Evolutionary conservation across 352 stramenopile species (phyloP).

Genomic region (Lagenidium giganteum): DNA sequence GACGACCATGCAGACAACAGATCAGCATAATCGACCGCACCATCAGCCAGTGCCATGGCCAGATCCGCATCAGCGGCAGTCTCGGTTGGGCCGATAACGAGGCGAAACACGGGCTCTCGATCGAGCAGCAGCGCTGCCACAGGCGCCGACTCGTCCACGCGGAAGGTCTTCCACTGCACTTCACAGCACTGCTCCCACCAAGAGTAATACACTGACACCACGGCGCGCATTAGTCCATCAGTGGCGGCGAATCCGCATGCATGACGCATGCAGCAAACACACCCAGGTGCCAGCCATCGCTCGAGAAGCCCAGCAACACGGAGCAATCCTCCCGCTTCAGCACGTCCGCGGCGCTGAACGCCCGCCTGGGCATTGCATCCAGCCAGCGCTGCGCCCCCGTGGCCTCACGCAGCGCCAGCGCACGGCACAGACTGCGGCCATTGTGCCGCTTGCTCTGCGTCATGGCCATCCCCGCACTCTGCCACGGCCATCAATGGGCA

Average conservation of each 20-base stretch:
- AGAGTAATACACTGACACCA: conserved; percentile 62
- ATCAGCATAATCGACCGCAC: no score
- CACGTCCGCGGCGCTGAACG: conserved; percentile 24
- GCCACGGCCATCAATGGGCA: no score
- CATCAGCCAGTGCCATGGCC: no score
- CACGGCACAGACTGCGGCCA: background rate
- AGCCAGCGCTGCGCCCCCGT: background rate
- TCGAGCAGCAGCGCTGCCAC: conserved; percentile 12
- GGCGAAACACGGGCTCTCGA: conserved; percentile 9
- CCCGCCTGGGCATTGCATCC: conserved; percentile 6
- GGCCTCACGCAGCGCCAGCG: conserved; percentile 4
- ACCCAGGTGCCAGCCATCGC: conserved; percentile 59
- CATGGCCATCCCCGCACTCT: no score
- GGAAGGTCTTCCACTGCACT: conserved; percentile 54
- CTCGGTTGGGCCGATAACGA: background rate
- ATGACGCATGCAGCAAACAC: no score
- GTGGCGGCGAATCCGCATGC: no score
- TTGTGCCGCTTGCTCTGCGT: no score
- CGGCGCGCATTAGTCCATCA: no score
- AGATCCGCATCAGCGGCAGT: no score
- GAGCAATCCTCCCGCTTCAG: conserved; percentile 32
- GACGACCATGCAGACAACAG: no score
- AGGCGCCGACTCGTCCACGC: conserved; percentile 11
- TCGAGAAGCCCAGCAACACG: conserved; percentile 65
- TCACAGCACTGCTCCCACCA: conserved; percentile 27